Conservation (phyloP, 306 rosid genomes). For the Comarum palustre region DNA sequence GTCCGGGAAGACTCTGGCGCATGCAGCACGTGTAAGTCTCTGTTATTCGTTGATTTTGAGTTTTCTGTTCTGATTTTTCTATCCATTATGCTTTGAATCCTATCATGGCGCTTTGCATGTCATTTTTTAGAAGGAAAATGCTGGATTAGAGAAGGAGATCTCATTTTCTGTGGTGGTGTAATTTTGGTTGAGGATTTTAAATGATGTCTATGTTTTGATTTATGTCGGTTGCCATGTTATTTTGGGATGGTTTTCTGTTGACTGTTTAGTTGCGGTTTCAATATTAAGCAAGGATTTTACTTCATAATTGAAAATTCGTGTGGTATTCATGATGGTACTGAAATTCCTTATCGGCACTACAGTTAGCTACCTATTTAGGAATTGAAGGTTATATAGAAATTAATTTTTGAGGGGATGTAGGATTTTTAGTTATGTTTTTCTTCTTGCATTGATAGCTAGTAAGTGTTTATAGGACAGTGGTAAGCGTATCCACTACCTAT, state of each 20-base stretch:
- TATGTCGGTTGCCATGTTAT: neutral
- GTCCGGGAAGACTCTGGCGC: slow-evolving; percentile 19
- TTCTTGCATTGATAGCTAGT: neutral
- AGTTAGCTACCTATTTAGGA: neutral
- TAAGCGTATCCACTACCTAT: too few species aligned
- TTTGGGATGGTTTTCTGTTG: neutral
- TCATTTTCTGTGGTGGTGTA: neutral
- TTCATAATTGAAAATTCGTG: neutral
- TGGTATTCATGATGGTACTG: neutral
- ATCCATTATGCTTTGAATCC: neutral
- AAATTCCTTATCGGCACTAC: neutral
- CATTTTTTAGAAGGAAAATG: neutral
- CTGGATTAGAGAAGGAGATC: slow-evolving; percentile 2
- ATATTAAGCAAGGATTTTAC: neutral
- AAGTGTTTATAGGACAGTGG: too few species aligned
- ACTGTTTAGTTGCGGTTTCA: neutral
- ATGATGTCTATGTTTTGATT: neutral
- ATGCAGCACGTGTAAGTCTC: slow-evolving; percentile 46
- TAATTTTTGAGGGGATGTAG: neutral
- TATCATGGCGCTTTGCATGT: slow-evolving; percentile 18
- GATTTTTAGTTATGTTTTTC: neutral
- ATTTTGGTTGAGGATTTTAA: neutral
- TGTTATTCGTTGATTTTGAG: neutral
- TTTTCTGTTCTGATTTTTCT: neutral
- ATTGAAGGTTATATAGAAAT: neutral